Base-by-base conservation (phyloP, 768 basidiomycete genomes). In the Mycena sanguinolenta region DNA sequence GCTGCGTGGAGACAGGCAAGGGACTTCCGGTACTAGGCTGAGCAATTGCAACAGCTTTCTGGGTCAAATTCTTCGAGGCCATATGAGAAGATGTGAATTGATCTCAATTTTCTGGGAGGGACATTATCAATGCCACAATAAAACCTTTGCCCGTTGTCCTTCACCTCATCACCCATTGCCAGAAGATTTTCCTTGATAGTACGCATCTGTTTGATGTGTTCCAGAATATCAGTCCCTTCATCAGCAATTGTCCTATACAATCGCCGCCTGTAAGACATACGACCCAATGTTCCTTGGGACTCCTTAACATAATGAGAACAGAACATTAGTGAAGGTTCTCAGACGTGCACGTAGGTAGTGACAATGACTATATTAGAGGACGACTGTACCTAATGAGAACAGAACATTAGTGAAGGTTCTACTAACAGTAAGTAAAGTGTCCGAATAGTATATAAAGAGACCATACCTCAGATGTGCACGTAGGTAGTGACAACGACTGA, bases 191-290 rank as follows among this genome's bases (percentile, higher is more conserved):
- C 58, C 39, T 58, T 39, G 36, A 58, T 58, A n/a, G n/a, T 39
- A 23, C 58, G 23, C 58, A 58, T 58, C 58, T 58, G 38, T n/a
- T n/a, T 49, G 46, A 23, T 49, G 46, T 49, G 46, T 25, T 49
- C 46, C 6, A 13, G 4, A 49, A 49, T 49, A 13, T 49, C 46
- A 23, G 46, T 49, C n/a, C n/a, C 17, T 14, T 49, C 46, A 23
- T 49, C 46, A 23, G 46, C 23, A 23, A 49, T 32, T 9, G 42
- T 42, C 8, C 42, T 9, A 42, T 42, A 42, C 8, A 42, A 17
- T 12, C 42, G 42, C 10, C 59, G 59, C 42, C 59, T 46, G 59
- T 60, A 49, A 60, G 59, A 60, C 44, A 60, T 46, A 32, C 42
- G 13, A 27, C 58, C 46, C n/a, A 49, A 49, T n/a, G 39, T 59